Base-by-base conservation (phyloP, 106 monocot genomes). In the Acorus gramineus region DNA sequence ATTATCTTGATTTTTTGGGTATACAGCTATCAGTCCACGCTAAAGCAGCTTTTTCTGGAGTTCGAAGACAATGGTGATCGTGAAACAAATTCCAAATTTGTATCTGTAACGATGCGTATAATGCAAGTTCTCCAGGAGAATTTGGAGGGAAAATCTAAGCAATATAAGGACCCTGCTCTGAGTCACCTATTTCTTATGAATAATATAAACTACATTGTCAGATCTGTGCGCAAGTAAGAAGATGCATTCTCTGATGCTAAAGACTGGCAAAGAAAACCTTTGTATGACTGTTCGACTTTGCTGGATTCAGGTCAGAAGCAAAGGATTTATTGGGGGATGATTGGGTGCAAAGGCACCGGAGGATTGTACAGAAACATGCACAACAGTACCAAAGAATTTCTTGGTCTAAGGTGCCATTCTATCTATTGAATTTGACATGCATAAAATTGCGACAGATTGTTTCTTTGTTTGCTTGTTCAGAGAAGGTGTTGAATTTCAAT, bases 121-220 rank as follows among this genome's bases (percentile, higher is more conserved):
- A 28, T 28, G 28, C 28, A 43, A 52, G 10, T 6, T 2, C 6
- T 87, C 65, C 87, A 77, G 55, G 80, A 55, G 74, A 87, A 83
- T 46, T 63, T 87, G 58, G 87, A 87, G 44, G 80, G 77, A 12
- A 87, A 87, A 62, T 87, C 87, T 42, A 87, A 87, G 60, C 87
- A 83, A 63, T 87, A 87, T 43, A 87, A 72, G 66, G 87, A 87
- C 68, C 80, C 80, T 55, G 77, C 87, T 62, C 52, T 87, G 68
- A 78, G 83, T 56, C 64, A 78, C 56, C 68, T 87, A 28, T 87
- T 87, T 55, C 77, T 87, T 55, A 87, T 87, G 87, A 87, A 87
- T 60, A 87, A 87, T 59, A 80, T 87, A 14, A 82, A 87, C 55
- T 83, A 87, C 53, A 87, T 83, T 77, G 83, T 87, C 55, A 71